Conservation (phyloP, 495 filamentous ascomycete species). For the Patellaria atrata region DNA sequence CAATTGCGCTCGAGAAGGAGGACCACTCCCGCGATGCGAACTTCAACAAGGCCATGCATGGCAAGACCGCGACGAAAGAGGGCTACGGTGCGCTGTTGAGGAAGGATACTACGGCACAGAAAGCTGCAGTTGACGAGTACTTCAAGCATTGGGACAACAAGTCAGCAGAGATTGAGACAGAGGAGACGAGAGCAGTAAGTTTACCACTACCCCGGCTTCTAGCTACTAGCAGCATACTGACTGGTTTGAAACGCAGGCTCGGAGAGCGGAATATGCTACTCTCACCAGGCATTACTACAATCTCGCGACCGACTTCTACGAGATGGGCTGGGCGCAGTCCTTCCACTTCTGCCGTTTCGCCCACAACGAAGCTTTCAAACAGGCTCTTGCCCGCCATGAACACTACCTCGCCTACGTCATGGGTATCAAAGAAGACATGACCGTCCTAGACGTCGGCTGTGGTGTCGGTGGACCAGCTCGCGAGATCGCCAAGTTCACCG, state of each 20-base stretch:
- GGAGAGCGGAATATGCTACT: slow-evolving; percentile 84
- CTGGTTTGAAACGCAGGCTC: slow-evolving; percentile 36
- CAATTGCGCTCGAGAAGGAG: slow-evolving; percentile 65
- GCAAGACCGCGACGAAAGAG: slow-evolving; percentile 57
- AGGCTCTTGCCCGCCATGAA: slow-evolving; percentile 93
- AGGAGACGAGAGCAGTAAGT: slow-evolving; percentile 58
- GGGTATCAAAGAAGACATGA: slow-evolving; percentile 72
- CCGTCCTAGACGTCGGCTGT: slow-evolving; percentile 91
- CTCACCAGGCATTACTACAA: slow-evolving; percentile 98
- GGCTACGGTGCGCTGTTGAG: slow-evolving; percentile 72
- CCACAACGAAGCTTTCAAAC: slow-evolving; percentile 71
- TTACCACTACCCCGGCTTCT: background rate
- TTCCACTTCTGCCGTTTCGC: slow-evolving; percentile 99
- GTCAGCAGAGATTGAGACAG: slow-evolving; percentile 64
- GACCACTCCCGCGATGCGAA: slow-evolving; percentile 80
- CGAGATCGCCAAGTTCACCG: slow-evolving; percentile 93
- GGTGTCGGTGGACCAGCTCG: slow-evolving; percentile 95
- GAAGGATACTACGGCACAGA: slow-evolving; percentile 71
- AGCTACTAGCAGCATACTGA: background rate
- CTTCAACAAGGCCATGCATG: slow-evolving; percentile 87
- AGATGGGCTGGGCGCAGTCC: slow-evolving; percentile 87
- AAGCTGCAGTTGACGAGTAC: slow-evolving; percentile 89
- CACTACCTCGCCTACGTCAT: slow-evolving; percentile 93
- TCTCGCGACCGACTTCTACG: slow-evolving; percentile 92
- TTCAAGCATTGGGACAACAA: slow-evolving; percentile 99